These are phyloP conservation scores for Aspergillus asperescens DNA, from an alignment of 495 filamentous ascomycete species.

Conservation along the genomic window DNA sequence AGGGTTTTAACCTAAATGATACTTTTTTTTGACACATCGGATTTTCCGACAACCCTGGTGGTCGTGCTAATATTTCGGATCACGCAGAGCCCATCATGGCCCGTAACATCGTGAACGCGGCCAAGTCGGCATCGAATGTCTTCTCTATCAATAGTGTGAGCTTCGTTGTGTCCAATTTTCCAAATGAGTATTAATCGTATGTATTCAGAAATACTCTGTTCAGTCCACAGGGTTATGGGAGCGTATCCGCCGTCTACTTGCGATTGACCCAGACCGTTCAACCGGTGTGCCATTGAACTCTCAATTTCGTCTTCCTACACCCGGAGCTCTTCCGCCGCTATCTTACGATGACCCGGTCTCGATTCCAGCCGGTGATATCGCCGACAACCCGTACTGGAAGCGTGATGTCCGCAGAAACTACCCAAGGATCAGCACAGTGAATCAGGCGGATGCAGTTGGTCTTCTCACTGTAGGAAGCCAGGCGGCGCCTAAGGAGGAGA, in stretches of 20 bases:
- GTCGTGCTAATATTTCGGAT: conserved; percentile 7
- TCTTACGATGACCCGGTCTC: conserved; percentile 88
- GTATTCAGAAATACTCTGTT: conserved; percentile 93
- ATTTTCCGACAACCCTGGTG: not conserved
- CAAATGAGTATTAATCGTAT: no score
- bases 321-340: conserved; percentile 69
- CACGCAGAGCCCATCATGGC: conserved; percentile 31
- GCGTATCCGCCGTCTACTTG: conserved; percentile 65
- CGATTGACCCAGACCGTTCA: conserved; percentile 84
- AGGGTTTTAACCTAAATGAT: not conserved
- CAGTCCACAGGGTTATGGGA: conserved; percentile 90
- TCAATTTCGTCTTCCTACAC: conserved; percentile 83
- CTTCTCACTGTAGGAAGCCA: conserved; percentile 81
- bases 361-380: conserved; percentile 85
- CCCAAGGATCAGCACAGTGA: conserved; percentile 73
- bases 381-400: conserved; percentile 98
- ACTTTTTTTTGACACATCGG: not conserved
- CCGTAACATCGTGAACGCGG: conserved; percentile 39
- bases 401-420: conserved; percentile 83
- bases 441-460: conserved; percentile 77
- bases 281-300: conserved; percentile 89
- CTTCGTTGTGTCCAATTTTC: not conserved
- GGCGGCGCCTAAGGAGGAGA: conserved; percentile 70
- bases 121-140: conserved; percentile 39
- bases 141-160: conserved; percentile 36